Conservation (phyloP, 1,284 basidiomycete species). For the Malassezia arunalokei region DNA sequence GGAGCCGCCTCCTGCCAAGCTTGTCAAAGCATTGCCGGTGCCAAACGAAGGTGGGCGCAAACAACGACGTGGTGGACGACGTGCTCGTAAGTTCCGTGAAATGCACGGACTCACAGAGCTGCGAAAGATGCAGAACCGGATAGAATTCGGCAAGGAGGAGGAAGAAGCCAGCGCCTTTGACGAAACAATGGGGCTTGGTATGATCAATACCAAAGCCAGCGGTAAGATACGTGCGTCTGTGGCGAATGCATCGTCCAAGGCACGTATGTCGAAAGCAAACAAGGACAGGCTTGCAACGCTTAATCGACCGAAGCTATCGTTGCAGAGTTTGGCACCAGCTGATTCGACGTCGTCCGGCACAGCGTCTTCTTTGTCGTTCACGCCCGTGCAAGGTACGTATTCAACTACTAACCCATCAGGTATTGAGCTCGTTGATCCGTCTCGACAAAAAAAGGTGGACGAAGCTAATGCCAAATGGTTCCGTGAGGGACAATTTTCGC, state of each 20-base stretch:
- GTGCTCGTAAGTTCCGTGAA: slow-evolving; percentile 91
- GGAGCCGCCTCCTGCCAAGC: slow-evolving; percentile 85
- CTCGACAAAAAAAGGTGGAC: slow-evolving; percentile 31
- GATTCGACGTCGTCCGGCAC: slow-evolving; percentile 61
- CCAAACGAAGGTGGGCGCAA: slow-evolving; percentile 83
- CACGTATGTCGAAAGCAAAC: slow-evolving; percentile 91
- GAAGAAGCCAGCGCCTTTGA: slow-evolving; percentile 92
- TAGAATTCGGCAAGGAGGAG: slow-evolving; percentile 89
- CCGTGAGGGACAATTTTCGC: slow-evolving; percentile 43
- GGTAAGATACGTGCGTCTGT: slow-evolving; percentile 76
- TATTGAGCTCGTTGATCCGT: slow-evolving; percentile 48
- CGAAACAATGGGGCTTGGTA: slow-evolving; percentile 88
- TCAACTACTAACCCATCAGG: slow-evolving; percentile 39
- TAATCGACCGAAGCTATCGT: slow-evolving; percentile 61
- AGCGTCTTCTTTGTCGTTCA: slow-evolving; percentile 81
- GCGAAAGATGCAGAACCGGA: slow-evolving; percentile 88
- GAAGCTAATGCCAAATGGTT: slow-evolving; percentile 48
- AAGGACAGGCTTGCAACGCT: slow-evolving; percentile 58
- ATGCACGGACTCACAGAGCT: slow-evolving; percentile 92
- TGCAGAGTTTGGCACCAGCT: slow-evolving; percentile 2
- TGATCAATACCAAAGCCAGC: slow-evolving; percentile 66
- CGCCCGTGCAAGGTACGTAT: slow-evolving; percentile 62
- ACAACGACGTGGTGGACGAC: slow-evolving; percentile 73
- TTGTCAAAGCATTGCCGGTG: slow-evolving; percentile 85
- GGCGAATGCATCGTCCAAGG: slow-evolving; percentile 77